Conservation (phyloP, 225 moss, liverwort and hornwort species). For the Physcomitrellopsis africana region DNA sequence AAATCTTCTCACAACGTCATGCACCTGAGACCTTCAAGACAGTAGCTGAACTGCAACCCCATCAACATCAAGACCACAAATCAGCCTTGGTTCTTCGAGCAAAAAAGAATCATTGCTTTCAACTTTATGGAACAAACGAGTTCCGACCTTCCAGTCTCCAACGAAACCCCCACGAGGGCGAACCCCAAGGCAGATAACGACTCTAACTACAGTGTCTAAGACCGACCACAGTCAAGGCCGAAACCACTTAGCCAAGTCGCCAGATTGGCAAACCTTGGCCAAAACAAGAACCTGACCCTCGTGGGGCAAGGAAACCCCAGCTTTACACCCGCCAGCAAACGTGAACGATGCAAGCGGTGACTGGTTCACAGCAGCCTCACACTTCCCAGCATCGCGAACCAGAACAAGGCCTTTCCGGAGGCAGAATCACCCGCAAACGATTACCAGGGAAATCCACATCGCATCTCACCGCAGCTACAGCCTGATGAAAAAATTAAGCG, state of each 20-base stretch:
- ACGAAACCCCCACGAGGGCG: neutral
- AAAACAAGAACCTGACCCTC: neutral
- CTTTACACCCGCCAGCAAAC: neutral
- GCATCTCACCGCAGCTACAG: neutral
- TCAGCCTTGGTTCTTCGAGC: constrained; percentile 25
- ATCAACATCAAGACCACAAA: neutral
- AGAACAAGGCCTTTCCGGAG: constrained; percentile 25
- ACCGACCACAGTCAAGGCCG: neutral
- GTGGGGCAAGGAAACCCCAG: constrained; percentile 26
- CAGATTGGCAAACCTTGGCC: neutral
- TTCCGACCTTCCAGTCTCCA: neutral
- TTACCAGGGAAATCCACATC: constrained; percentile 35
- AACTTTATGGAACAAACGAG: constrained; percentile 3
- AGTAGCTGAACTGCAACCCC: constrained; percentile 13
- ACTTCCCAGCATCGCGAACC: constrained; percentile 33
- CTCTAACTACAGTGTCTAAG: constrained; percentile 41
- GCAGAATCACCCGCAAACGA: constrained; percentile 21
- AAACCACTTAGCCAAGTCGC: neutral
- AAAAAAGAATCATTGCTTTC: neutral
- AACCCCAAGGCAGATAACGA: neutral
- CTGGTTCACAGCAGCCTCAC: constrained; percentile 27
- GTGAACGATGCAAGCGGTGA: neutral
- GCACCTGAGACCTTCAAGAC: constrained; percentile 23
- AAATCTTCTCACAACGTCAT: constrained; percentile 1
- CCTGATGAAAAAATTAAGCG: constrained; percentile 5